Evolutionary conservation across 129 eudicot genomes (phyloP), one percentile per base, ranked within the genome.

Genomic region (Arctium lappa): DNA sequence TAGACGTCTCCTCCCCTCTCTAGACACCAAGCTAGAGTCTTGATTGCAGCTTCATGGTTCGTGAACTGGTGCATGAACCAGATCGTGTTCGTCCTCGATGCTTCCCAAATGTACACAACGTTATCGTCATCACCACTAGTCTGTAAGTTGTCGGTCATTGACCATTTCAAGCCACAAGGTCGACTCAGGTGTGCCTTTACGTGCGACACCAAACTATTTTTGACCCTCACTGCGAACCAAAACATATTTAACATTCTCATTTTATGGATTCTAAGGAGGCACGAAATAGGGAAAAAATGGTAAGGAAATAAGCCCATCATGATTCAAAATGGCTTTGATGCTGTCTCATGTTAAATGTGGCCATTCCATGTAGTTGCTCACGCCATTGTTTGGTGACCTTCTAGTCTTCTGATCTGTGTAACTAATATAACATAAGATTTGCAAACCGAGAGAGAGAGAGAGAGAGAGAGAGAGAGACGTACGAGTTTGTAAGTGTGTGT

Each of bases 11-110:
- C 27, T 22, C 27, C 27, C 27, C 27, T 22, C 27, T 22, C 27
- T 0, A 22, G 96, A 78, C 96, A 91, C 96, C 96, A 91, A 27
- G 93, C 96, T 13, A 91, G 90, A 73, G 96, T 91, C 80, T 89
- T 91, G 70, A 89, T 93, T 33, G 93, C 90, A 1, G 90, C 87
- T 42, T 79, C 72, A 50, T 91, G 96, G 75, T 75, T 74, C 0
- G 73, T 82, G 40, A 91, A 76, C 73, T 88, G 75, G 84, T 91
- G 80, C 56, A 91, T 39, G 13, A 74, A 83, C 69, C 70, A 80
- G 34, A 80, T 69, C 50, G 96, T 83, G 86, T 81, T 82, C 93
- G 88, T 87, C 71, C 80, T 88, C 4, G 85, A 77, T 0, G 89
- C 89, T 22, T 11, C 93, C 91, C 93, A 91, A 73, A 91, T 79